Evolutionary conservation across 768 basidiomycete genomes (phyloP).

Genomic region (Fomitopsis pulvina): DNA sequence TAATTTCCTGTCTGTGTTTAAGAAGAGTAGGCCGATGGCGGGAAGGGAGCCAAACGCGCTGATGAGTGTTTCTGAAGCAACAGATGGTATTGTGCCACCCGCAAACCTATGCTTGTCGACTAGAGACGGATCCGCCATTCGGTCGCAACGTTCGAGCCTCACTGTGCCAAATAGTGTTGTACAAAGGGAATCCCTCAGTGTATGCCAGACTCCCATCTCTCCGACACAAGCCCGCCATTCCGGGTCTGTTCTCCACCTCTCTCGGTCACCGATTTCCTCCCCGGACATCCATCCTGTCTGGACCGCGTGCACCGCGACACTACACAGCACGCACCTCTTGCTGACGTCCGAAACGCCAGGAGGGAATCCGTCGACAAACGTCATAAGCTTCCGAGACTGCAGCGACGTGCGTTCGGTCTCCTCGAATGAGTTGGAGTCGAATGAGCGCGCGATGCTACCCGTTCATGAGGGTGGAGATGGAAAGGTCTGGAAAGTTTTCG

Average conservation of each 20-base stretch:
- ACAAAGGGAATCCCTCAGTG: conserved; percentile 9
- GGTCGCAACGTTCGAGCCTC: neutral
- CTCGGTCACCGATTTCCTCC: conserved; percentile 16
- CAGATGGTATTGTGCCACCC: neutral
- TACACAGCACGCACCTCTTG: conserved; percentile 36
- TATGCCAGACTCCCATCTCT: conserved; percentile 19
- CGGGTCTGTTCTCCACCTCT: conserved; percentile 46
- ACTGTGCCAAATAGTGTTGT: conserved; percentile 1
- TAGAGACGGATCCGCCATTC: neutral
- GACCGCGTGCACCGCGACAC: conserved; percentile 37
- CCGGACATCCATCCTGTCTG: conserved; percentile 35
- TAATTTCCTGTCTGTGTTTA: conserved; percentile 57
- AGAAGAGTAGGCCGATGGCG: conserved; percentile 31
- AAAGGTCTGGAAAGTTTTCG: conserved; percentile 41
- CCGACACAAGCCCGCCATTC: conserved; percentile 15
- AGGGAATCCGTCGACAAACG: conserved; percentile 35
- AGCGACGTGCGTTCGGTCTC: conserved; percentile 58
- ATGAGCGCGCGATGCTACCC: conserved; percentile 39
- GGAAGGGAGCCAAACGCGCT: conserved; percentile 10
- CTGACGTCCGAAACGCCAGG: conserved; percentile 39
- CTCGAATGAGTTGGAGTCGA: conserved; percentile 31
- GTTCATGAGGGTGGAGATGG: conserved; percentile 25
- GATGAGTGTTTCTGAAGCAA: conserved; percentile 8
- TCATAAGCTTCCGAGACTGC: conserved; percentile 46
- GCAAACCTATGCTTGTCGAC: neutral